A percentile compares a stretch with the other conserved stretches of the same genome.
Evolutionary conservation across 768 basidiomycete genomes (phyloP).

Genomic region (Hydnomerulius pinastri): DNA sequence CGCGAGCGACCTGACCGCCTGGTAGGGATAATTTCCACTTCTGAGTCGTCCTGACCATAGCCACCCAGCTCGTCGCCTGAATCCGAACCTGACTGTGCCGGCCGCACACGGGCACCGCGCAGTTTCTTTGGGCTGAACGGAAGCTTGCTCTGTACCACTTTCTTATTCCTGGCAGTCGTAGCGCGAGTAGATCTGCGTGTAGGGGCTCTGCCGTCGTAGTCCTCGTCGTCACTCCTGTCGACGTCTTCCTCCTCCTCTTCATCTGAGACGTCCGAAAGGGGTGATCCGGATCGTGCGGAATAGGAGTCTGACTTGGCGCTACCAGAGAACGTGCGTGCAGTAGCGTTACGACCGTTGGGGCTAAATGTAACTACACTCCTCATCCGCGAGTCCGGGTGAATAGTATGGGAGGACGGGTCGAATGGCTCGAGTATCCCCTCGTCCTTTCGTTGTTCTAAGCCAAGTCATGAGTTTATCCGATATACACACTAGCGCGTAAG

Average conservation of each 20-base stretch:
- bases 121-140: conserved; percentile 74
- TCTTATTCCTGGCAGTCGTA: conserved; percentile 1
- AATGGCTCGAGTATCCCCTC: conserved; percentile 50
- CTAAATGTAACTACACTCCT: conserved; percentile 38
- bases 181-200: conserved; percentile 23
- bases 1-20: conserved; percentile 54
- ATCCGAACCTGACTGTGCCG: conserved; percentile 24
- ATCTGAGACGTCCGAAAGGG: conserved; percentile 29
- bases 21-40: conserved; percentile 21
- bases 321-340: conserved; percentile 7
- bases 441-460: conserved; percentile 46
- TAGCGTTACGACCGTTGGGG: conserved; percentile 2
- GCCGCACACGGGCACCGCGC: conserved; percentile 35
- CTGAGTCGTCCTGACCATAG: conserved; percentile 36
- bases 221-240: conserved; percentile 16
- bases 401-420: conserved; percentile 54
- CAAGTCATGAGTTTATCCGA: conserved; percentile 8
- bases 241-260: conserved; percentile 34
- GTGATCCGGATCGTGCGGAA: conserved; percentile 8
- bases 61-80: conserved; percentile 45
- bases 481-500: background rate
- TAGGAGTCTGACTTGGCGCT: conserved; percentile 12
- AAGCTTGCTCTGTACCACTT: conserved; percentile 35
- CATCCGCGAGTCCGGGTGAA: conserved; percentile 63
- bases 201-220: background rate